Evolutionary conservation across 2,329 filamentous ascomycete genomes (phyloP), one percentile per base, ranked within the genome.

Genomic region (Colletotrichum viniferum): DNA sequence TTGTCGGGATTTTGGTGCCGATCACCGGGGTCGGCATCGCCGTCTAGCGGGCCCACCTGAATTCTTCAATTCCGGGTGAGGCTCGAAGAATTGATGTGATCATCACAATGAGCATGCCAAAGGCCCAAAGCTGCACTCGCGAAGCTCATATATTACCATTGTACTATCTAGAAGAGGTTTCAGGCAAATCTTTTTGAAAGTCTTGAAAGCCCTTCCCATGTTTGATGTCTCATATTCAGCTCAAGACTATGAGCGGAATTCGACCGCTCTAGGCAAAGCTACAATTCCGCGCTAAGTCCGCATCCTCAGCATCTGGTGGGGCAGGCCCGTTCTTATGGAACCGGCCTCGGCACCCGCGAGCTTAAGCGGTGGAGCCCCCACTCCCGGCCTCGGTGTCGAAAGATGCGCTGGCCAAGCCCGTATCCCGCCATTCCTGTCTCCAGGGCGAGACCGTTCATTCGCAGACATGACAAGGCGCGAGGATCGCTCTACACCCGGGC

Each of bases 1-100:
- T 12, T 48, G 14, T 63, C 48, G 56, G 71, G 67, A 21, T 21
- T 55, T 71, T 68, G 34, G 67, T 71, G 67, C 71, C 71, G 71
- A 74, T 71, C 48, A 48, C 71, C 60, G 68, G 62, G 48, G 48
- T 71, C 71, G 71, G 67, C 28, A 16, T 65, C 34, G 48, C 71
- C 71, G 71, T 55, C 18, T 58, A 30, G 18, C 10, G 30, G 38
- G 9, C 21, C 66, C 58, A 65, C 60, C 28, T 14, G 0, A 24
- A 30, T 28, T 16, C 30, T 67, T 18, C 36, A 63, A 16, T 24
- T 60, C 16, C 26, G 65, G 12, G 38, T 28, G 12, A 18, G 14
- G 5, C 12, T 16, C 21, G 58, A n/a, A 13, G 28, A 34, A 8
- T 1, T 14, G 0, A 2, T 0, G 43, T 21, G 9, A 21, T 48